Percentiles rank a stretch among this genome's conserved stretches.
Conservation (phyloP, 2,329 filamentous ascomycete genomes). For the Calonectria crousiana region DNA sequence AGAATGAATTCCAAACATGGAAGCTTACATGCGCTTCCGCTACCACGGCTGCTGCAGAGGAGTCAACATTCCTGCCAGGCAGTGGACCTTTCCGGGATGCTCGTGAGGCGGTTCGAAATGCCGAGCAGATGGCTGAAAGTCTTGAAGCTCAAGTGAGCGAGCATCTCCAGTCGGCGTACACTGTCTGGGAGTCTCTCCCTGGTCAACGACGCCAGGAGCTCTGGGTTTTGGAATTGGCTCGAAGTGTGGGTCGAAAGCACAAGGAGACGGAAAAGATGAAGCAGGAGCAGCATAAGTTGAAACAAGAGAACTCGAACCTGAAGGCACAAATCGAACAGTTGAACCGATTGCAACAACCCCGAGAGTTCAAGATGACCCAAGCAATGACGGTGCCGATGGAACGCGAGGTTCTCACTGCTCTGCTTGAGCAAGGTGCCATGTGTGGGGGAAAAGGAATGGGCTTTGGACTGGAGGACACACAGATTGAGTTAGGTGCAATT, state of each 20-base stretch:
- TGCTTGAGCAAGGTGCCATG: constrained; percentile 59
- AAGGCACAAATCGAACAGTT: constrained; percentile 71
- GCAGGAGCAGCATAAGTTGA: constrained; percentile 61
- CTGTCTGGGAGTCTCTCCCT: constrained; percentile 78
- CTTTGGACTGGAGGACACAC: constrained; percentile 62
- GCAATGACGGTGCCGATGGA: constrained; percentile 67
- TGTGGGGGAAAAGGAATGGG: constrained; percentile 57
- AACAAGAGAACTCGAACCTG: constrained; percentile 69
- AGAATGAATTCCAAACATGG: constrained; percentile 76
- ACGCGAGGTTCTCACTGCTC: constrained; percentile 58
- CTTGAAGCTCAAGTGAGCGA: constrained; percentile 78
- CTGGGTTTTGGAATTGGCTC: constrained; percentile 72
- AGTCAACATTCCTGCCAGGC: constrained; percentile 62
- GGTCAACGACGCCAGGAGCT: constrained; percentile 67
- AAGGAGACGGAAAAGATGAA: constrained; percentile 66
- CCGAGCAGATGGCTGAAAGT: constrained; percentile 64
- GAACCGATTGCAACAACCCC: constrained; percentile 69
- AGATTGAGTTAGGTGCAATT: constrained; percentile 64
- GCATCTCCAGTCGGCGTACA: constrained; percentile 82
- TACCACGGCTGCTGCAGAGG: constrained; percentile 63
- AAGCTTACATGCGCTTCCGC: constrained; percentile 65
- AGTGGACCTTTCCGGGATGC: constrained; percentile 54
- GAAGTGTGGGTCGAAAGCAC: constrained; percentile 68
- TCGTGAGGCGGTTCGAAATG: constrained; percentile 61
- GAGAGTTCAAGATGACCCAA: constrained; percentile 67